These are phyloP conservation scores for Petunia hybrid DNA, from an alignment of 305 asterid genomes.

Conservation along the genomic window DNA sequence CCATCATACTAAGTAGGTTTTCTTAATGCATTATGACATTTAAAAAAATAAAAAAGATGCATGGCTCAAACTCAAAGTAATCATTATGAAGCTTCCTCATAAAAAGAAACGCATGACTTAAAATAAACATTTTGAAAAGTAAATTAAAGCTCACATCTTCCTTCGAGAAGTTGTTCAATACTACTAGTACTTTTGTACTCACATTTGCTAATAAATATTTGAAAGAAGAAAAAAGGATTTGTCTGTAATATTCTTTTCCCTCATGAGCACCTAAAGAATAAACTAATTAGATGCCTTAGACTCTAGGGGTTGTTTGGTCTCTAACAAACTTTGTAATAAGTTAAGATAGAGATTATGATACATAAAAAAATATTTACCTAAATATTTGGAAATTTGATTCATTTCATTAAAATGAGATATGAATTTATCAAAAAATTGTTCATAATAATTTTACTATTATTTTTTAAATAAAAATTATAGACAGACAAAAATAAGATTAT, in stretches of 20 bases:
- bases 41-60: neutral
- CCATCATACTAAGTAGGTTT: no score
- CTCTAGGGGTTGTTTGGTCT: neutral
- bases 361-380: no score
- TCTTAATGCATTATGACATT: neutral
- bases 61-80: no score
- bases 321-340: no score
- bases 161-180: neutral
- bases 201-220: neutral
- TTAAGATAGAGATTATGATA: no score
- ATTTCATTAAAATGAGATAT: no score
- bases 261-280: neutral
- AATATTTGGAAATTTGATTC: no score
- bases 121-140: neutral
- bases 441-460: no score
- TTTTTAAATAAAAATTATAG: no score
- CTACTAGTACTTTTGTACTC: neutral
- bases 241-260: neutral
- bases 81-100: no score
- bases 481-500: no score
- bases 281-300: neutral
- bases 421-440: no score
- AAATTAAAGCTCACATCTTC: neutral
- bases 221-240: neutral
- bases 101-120: neutral